Base-by-base conservation (phyloP, 305 asterid species). In the Stenogyne calaminthoides region DNA sequence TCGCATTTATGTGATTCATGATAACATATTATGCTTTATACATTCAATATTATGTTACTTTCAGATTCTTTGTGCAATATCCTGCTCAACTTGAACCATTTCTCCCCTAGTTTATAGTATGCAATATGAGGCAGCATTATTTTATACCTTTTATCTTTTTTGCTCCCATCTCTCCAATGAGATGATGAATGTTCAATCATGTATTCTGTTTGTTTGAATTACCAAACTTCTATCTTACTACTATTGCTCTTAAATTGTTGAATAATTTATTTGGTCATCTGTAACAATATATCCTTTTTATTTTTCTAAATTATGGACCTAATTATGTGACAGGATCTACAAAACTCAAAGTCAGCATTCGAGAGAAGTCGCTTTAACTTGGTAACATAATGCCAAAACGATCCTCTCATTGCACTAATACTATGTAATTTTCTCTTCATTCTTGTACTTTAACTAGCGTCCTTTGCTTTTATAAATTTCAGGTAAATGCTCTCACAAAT, bases 331-430 rank as follows among this genome's bases (percentile, higher is more conserved):
- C 94, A 95, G 99, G 98, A 91, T 80, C 91, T 95, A 63, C 97
- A 91, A 56, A 95, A 95, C 79, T 88, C 98, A 40, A 95, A 95
- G 84, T 95, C 99, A 63, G 83, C 96, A 76, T 95, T 92, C 75
- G 99, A 95, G 86, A 86, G 88, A 82, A 91, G 96, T 77, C 97
- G 99, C 83, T 92, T 95, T 82, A 95, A 91, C 80, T 84, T 92
- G 88, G 99, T 95, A 95, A 71, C 76, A 9, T 68, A 73, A 69
- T 71, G 67, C 70, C 64, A 70, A 76, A 70, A 25, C 57, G 67
- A 57, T 67, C 79, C 66, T 70, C 72, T 77, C 59, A 58, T 56
- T 73, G 20, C 64, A 5, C 62, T 56, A 34, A 22, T 75, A 3
- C 69, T 60, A 54, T 40, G 40, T 51, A 32, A 54, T 70, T 78